Base-by-base conservation (phyloP, 2,329 filamentous ascomycete genomes). In the Tolypocladium cylindrosporum region DNA sequence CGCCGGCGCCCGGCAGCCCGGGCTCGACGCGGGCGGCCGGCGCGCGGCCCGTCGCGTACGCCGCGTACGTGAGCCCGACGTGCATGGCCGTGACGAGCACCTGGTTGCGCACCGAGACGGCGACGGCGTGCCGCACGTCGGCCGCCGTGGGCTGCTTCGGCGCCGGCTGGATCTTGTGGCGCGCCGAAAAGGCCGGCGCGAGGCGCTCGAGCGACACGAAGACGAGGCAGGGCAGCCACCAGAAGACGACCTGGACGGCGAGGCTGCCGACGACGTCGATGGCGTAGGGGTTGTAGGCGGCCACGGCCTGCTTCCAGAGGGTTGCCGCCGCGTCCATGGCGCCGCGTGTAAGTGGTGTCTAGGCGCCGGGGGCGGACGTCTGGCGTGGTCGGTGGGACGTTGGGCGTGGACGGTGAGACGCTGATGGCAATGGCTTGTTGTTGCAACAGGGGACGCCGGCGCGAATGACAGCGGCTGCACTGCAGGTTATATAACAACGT, bases 141-240 rank as follows among this genome's bases (percentile, higher is more conserved):
- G 64, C 61, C 1, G 65, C 45, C 1, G 73, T 77, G 1, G 80
- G 79, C 62, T 81, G 79, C 55, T 76, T 77, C 1, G 75, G 74
- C 0, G 75, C 72, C 0, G 79, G 78, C 61, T 83, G 81, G 58
- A 83, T 76, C 64, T 83, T 83, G 71, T 83, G 80, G 5, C 70
- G 71, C 9, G 70, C 69, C 0, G 79, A 77, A 62, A 81, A 83
- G 10, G 63, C 52, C 0, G 81, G 80, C n/a, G 74, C 69, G 13
- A 77, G 13, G 11, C 24, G 59, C 45, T 79, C 77, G 16, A 83
- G 71, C 0, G 65, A 66, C 31, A 77, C 67, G 62, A 77, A 81
- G 55, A 73, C 36, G 11, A 66, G 62, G 6, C 72, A 76, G 0
- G 75, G 75, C 40, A 76, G 55, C 77, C 77, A 80, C 70, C 77